A percentile compares a stretch with the other conserved stretches of the same genome.
Conservation (phyloP, 495 filamentous ascomycete species). For the Hypoxylon rickii region DNA sequence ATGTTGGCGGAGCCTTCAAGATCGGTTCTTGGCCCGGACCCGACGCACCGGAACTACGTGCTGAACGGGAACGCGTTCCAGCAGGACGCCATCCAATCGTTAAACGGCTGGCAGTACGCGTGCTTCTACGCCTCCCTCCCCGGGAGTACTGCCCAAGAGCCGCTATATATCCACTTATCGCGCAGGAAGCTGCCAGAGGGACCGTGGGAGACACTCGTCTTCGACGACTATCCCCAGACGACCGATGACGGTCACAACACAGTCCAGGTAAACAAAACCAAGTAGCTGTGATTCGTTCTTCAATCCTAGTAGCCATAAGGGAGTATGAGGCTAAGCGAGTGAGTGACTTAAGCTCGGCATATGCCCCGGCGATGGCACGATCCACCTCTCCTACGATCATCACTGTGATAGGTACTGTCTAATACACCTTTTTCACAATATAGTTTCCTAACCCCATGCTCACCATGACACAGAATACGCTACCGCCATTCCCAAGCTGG, state of each 20-base stretch:
- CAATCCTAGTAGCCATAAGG: background rate
- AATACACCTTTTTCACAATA: too few species aligned
- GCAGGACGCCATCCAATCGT: constrained; percentile 46
- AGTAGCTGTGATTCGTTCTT: too few species aligned
- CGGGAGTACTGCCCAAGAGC: constrained; percentile 29
- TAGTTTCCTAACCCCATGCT: constrained; percentile 2
- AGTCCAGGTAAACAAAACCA: constrained; percentile 41
- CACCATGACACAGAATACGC: constrained; percentile 36
- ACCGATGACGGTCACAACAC: constrained; percentile 56
- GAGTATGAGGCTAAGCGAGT: constrained; percentile 14
- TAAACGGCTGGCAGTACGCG: constrained; percentile 51
- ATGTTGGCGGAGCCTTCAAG: constrained; percentile 37
- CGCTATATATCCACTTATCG: constrained; percentile 49
- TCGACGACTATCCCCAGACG: constrained; percentile 55
- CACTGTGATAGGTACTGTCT: constrained; percentile 50
- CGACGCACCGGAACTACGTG: constrained; percentile 41
- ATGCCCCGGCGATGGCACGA: constrained; percentile 52
- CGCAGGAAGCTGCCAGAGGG: constrained; percentile 44
- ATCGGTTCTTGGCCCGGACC: constrained; percentile 43
- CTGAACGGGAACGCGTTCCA: constrained; percentile 52
- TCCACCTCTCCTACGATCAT: constrained; percentile 53
- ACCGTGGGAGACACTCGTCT: constrained; percentile 47
- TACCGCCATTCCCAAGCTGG: constrained; percentile 48
- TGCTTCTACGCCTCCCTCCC: constrained; percentile 46
- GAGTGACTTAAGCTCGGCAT: constrained; percentile 44